phyloP scores from a whole-genome alignment of 331 rosid species.

The Stylosanthes scabra region DNA sequence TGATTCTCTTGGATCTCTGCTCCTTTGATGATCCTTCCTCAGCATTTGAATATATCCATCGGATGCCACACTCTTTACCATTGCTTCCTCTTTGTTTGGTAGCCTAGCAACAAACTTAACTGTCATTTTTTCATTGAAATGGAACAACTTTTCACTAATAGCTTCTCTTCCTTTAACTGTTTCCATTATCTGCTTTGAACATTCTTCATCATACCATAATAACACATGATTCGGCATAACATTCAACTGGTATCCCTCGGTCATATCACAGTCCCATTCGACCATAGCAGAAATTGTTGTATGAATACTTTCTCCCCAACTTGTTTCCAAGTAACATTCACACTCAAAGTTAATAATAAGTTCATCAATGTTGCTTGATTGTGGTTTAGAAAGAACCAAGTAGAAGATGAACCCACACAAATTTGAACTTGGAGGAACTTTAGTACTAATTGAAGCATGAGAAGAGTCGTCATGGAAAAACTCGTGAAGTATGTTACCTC shows the following conservation, averaged over 20 bases:
- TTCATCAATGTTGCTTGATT: neutral
- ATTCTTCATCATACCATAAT: constrained; percentile 32
- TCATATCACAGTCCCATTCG: neutral
- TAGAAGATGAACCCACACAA: constrained; percentile 9
- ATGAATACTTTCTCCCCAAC: neutral
- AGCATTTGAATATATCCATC: constrained; percentile 19
- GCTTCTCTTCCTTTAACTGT: neutral
- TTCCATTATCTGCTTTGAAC: constrained; percentile 26
- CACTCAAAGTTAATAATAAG: constrained; percentile 3
- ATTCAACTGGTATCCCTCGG: too few species aligned
- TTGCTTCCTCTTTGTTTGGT: neutral
- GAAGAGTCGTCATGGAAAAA: constrained; percentile 13
- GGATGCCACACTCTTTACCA: constrained; percentile 27
- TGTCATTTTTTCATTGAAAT: constrained; percentile 1
- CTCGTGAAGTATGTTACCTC: neutral
- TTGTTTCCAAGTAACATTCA: constrained; percentile 24
- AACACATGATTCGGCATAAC: constrained; percentile 5
- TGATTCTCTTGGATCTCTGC: neutral
- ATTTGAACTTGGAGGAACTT: neutral
- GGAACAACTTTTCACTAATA: neutral
- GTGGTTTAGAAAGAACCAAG: constrained; percentile 11
- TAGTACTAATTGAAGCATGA: neutral
- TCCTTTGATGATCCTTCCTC: neutral
- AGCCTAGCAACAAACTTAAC: constrained; percentile 11
- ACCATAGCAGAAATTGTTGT: neutral